A percentile compares a stretch with the other conserved stretches of the same genome.
phyloP scores from a whole-genome alignment of 2,329 filamentous ascomycete genomes.

The Hirsutella minnesotensis region DNA sequence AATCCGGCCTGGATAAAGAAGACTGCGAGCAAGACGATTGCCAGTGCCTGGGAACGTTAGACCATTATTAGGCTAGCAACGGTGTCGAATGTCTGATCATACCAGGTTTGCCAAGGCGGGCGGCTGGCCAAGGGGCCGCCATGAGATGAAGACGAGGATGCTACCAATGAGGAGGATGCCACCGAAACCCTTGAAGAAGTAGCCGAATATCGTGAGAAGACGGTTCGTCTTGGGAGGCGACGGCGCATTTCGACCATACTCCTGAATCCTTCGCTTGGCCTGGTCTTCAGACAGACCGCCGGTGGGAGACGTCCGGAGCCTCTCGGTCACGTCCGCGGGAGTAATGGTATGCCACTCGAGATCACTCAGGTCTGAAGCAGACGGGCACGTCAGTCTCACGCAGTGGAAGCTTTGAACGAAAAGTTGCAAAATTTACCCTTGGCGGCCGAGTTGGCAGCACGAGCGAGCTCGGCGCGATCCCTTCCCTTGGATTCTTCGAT shows the following conservation, averaged over 20 bases:
- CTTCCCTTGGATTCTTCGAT: constrained; percentile 42
- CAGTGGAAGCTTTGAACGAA: too few species aligned
- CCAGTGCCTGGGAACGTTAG: constrained; percentile 49
- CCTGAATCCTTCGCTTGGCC: constrained; percentile 37
- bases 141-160: constrained; percentile 64
- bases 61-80: too few species aligned
- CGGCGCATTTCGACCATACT: constrained; percentile 57
- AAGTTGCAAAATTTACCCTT: constrained; percentile 21
- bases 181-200: constrained; percentile 71
- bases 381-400: neutral
- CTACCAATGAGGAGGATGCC: constrained; percentile 55
- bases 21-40: constrained; percentile 59
- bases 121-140: constrained; percentile 62
- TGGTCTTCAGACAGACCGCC: constrained; percentile 50
- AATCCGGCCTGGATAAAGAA: constrained; percentile 60
- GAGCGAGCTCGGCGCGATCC: constrained; percentile 22
- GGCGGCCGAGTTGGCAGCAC: constrained; percentile 30
- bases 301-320: constrained; percentile 42
- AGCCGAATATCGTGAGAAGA: constrained; percentile 46
- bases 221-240: constrained; percentile 52
- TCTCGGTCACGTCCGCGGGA: constrained; percentile 43
- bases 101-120: constrained; percentile 54
- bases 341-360: constrained; percentile 58
- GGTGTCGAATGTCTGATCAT: neutral
- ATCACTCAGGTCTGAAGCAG: constrained; percentile 39